Evolutionary conservation across 805 yeast genomes (phyloP), one percentile per base, ranked within the genome.

Genomic region (Metschnikowia peoriensis): DNA sequence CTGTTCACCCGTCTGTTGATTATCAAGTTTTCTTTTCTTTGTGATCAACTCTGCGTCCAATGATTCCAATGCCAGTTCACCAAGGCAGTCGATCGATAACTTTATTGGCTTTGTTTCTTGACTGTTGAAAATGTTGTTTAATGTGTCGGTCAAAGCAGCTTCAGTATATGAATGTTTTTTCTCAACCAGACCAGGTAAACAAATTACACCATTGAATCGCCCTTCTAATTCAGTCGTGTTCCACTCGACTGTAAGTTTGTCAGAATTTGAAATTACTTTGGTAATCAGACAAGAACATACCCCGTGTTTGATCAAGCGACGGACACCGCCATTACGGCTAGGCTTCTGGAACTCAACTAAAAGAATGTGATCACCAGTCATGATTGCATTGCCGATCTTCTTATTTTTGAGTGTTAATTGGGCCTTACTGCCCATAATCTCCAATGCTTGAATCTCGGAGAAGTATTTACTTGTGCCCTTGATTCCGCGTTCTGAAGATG

Each of bases 401-500:
- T 28, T 41, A 34, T 15, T 51, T 27, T 28, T 32, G 16, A 43
- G 38, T 1, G 29, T n/a, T 11, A 56, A 6, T 3, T 32, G 40
- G 6, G 59, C 59, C 14, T 7, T 29, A 50, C 56, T 39, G 7
- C 61, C 62, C 10, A 39, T 17, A 6, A 53, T 49, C 6, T 44
- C 34, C 8, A 59, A 22, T 1, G 41, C 41, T n/a, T 60, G 50
- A 12, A 68, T 52, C 29, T 54, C 46, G 38, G 55, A 41, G 39
- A 66, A 64, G 53, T 73, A 71, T 52, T 71, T 72, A 50, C 77
- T 72, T 11, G 55, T 29, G 28, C 62, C 60, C 7, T 50, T 49
- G 27, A 59, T 52, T 7, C 61, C 61, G 9, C 53, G 47, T 15
- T 56, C 59, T 1, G 39, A 15, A 6, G 50, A 38, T 0, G 61